A percentile compares a stretch with the other conserved stretches of the same genome.
These are phyloP conservation scores for Dryas octopetala DNA, from an alignment of 306 rosid genomes.

Conservation along the genomic window DNA sequence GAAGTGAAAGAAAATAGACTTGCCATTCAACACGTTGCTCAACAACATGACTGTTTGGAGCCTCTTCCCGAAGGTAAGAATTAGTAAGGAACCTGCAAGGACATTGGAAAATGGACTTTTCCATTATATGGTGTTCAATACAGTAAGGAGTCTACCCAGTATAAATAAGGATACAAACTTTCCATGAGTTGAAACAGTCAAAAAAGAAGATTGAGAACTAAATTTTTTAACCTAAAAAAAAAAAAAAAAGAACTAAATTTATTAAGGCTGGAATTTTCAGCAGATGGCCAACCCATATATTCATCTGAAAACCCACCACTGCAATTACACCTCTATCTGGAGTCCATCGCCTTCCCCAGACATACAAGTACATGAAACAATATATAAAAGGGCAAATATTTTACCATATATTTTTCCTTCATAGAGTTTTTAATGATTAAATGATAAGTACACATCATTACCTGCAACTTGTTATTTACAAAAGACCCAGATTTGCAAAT, in stretches of 20 bases:
- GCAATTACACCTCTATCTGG: background rate
- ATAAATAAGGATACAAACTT: background rate
- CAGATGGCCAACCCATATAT: background rate
- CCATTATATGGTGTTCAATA: constrained; percentile 15
- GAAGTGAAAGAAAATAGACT: constrained; percentile 27
- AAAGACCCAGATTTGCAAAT: background rate
- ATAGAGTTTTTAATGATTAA: background rate
- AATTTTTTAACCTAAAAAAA: background rate
- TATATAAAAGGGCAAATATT: background rate
- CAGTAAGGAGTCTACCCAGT: background rate
- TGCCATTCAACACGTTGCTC: constrained; percentile 99
- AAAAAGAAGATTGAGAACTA: background rate
- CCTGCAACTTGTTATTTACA: background rate
- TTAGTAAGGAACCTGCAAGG: constrained; percentile 83
- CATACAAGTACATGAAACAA: background rate
- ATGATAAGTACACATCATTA: background rate
- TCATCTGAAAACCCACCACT: background rate
- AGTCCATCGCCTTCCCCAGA: background rate
- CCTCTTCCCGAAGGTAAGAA: constrained; percentile 95
- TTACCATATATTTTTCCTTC: background rate
- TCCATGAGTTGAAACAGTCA: background rate
- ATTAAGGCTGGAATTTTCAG: background rate
- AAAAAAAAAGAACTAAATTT: background rate
- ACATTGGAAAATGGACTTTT: constrained; percentile 19
- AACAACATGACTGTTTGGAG: constrained; percentile 96